Conservation (phyloP, 805 yeast species). For the Tetrapisispora fleetii region DNA sequence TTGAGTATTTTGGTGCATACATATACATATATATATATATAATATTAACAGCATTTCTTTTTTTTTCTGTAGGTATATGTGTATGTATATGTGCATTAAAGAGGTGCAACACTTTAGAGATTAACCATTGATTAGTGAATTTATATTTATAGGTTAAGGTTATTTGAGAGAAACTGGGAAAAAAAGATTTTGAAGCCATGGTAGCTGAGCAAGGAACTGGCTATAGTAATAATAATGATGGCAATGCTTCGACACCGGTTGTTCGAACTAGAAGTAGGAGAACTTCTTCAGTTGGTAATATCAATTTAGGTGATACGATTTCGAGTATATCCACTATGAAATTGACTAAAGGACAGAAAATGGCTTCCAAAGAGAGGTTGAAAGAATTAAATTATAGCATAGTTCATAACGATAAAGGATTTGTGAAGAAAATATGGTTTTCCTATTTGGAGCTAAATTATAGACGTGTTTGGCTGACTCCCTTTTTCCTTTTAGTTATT, state of each 20-base stretch:
- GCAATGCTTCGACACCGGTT: neutral
- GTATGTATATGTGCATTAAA: too few relatives aligned
- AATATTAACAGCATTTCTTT: too few relatives aligned
- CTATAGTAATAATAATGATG: neutral
- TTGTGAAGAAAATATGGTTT: constrained; percentile 41
- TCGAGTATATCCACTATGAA: constrained; percentile 58
- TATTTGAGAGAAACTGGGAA: too few relatives aligned
- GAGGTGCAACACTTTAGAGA: too few relatives aligned
- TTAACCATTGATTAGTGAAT: too few relatives aligned
- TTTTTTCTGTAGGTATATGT: too few relatives aligned
- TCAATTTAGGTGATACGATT: constrained; percentile 61
- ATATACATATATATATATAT: too few relatives aligned
- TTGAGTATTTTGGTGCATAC: too few relatives aligned
- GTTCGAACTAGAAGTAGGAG: constrained; percentile 28
- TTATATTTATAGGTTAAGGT: too few relatives aligned
- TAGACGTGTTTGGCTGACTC: constrained; percentile 56
- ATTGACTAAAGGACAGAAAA: constrained; percentile 35
- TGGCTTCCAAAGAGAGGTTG: constrained; percentile 23
- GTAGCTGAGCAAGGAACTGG: neutral
- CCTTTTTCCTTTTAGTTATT: constrained; percentile 36
- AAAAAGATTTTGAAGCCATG: neutral
- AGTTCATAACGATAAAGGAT: constrained; percentile 35
- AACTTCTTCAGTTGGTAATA: constrained; percentile 59
- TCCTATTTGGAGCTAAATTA: constrained; percentile 43
- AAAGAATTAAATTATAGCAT: constrained; percentile 11